phyloP scores from a whole-genome alignment of 495 filamentous ascomycete genomes.

The Penicillium roqueforti region DNA sequence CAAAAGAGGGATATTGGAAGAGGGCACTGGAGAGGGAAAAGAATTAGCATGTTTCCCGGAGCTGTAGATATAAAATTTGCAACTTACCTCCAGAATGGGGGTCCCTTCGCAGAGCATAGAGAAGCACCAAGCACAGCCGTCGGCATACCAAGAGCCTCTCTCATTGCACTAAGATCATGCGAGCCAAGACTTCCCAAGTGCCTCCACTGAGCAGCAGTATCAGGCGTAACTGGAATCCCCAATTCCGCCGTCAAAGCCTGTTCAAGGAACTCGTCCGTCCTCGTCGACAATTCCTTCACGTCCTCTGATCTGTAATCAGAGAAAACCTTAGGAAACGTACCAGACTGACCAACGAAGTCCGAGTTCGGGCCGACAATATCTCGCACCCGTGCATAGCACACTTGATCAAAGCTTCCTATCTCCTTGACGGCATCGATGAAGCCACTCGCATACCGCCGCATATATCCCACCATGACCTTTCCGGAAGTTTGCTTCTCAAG shows the following conservation, averaged over 20 bases:
- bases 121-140: constrained; percentile 8
- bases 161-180: constrained; percentile 46
- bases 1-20: constrained; percentile 27
- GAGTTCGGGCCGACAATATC: constrained; percentile 45
- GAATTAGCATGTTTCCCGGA: background rate
- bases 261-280: constrained; percentile 9
- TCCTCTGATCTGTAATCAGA: constrained; percentile 27
- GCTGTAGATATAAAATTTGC: background rate
- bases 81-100: constrained; percentile 12
- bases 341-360: constrained; percentile 41
- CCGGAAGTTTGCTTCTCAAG: constrained; percentile 29
- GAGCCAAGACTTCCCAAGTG: constrained; percentile 35
- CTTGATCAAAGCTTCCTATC: constrained; percentile 26
- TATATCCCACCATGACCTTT: constrained; percentile 44
- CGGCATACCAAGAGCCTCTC: constrained; percentile 39
- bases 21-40: constrained; percentile 1
- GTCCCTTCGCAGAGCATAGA: constrained; percentile 1
- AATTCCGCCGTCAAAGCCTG: constrained; percentile 8
- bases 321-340: constrained; percentile 38
- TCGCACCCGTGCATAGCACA: constrained; percentile 40
- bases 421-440: constrained; percentile 38
- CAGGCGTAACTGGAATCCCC: constrained; percentile 1
- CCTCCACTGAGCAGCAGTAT: constrained; percentile 13
- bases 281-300: constrained; percentile 10
- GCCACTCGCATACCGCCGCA: constrained; percentile 41